A percentile compares a stretch with the other conserved stretches of the same genome.
These are phyloP conservation scores for Tilletia caries DNA, from an alignment of 1,284 basidiomycete species.

Conservation along the genomic window DNA sequence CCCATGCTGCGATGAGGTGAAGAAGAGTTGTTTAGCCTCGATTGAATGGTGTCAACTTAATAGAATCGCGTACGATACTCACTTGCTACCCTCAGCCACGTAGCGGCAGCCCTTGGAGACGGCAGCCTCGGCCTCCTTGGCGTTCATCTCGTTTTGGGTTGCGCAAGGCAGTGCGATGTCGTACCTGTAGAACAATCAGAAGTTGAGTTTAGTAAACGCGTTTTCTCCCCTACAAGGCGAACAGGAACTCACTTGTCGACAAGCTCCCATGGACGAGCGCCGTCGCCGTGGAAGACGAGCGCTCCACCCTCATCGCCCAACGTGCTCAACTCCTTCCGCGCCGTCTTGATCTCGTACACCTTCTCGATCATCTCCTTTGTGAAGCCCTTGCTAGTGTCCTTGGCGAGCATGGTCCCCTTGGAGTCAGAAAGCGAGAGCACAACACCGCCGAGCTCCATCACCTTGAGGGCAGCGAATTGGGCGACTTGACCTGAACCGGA, in stretches of 20 bases:
- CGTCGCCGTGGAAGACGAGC: constrained; percentile 43
- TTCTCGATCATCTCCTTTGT: constrained; percentile 54
- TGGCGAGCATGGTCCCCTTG: constrained; percentile 67
- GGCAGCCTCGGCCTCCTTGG: constrained; percentile 69
- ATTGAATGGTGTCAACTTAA: neutral
- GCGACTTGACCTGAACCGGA: constrained; percentile 69
- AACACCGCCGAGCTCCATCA: constrained; percentile 71
- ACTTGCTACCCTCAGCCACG: constrained; percentile 73
- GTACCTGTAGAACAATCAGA: constrained; percentile 21
- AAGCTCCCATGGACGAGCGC: constrained; percentile 71
- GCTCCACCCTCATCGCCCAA: constrained; percentile 28
- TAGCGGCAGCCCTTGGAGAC: constrained; percentile 69
- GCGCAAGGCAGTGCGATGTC: constrained; percentile 74
- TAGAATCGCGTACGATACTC: neutral
- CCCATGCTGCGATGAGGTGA: constrained; percentile 31
- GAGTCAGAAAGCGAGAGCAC: constrained; percentile 77
- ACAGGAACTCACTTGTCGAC: constrained; percentile 56
- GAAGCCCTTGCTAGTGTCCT: constrained; percentile 56
- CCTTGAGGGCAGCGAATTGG: constrained; percentile 74
- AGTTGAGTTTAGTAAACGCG: neutral
- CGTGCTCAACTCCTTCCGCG: constrained; percentile 60
- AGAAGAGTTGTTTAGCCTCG: neutral
- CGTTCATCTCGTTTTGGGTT: constrained; percentile 74
- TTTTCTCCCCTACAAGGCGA: neutral
- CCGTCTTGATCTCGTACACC: constrained; percentile 63